Percentiles rank a stretch among this genome's conserved stretches.
These are phyloP conservation scores for Excoecaria agallocha DNA, from an alignment of 345 rosid species.

Conservation along the genomic window DNA sequence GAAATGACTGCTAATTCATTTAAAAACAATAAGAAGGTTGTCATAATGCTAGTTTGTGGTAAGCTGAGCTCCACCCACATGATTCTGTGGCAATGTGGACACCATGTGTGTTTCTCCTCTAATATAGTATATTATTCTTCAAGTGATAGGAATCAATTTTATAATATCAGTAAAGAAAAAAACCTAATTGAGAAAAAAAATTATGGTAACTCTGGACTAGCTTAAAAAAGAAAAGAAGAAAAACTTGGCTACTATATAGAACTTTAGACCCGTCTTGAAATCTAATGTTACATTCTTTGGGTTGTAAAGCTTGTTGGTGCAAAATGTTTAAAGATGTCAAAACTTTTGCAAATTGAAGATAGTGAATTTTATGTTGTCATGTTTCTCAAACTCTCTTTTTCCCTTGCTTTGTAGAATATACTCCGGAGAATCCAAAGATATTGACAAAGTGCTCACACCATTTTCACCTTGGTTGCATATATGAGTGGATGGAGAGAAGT, in stretches of 20 bases:
- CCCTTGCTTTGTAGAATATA: slow-evolving; percentile 66
- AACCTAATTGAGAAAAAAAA: not conserved
- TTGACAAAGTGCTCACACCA: slow-evolving; percentile 87
- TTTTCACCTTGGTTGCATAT: slow-evolving; percentile 98
- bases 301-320: too few species aligned
- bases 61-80: not conserved
- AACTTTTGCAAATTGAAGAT: not conserved
- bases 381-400: not conserved
- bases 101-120: not conserved
- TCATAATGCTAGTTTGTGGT: not conserved
- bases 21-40: not conserved
- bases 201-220: too few species aligned
- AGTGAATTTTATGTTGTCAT: not conserved
- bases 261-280: not conserved
- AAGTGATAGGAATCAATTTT: not conserved
- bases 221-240: not conserved
- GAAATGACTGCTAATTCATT: not conserved
- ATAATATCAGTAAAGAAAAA: not conserved
- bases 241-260: not conserved
- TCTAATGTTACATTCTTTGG: slow-evolving; percentile 4
- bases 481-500: slow-evolving; percentile 99
- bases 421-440: slow-evolving; percentile 90
- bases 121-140: not conserved
- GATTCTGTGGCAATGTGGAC: not conserved
- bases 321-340: too few species aligned